Evolutionary conservation across 805 yeast species (phyloP), one percentile per base, ranked within the genome.

Genomic region (Candida maltosa): DNA sequence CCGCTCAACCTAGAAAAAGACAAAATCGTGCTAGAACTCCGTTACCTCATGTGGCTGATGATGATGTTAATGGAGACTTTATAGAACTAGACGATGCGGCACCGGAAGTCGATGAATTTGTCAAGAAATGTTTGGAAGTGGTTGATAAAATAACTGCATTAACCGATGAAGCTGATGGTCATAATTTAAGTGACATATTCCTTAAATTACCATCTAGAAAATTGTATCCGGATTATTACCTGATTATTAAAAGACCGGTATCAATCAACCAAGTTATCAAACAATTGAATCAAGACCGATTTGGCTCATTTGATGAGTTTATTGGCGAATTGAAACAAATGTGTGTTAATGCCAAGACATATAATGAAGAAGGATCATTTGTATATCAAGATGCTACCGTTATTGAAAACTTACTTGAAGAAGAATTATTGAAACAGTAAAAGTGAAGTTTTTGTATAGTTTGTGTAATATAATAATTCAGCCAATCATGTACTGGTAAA

Each of bases 191-290:
- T 5, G 70, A 64, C 20, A 51, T 64, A 11, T 89, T 89, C 62
- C 53, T 78, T 48, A 76, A 70, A 30, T 64, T 83, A 34, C 97
- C 97, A 3, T 73, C 89, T 0, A 73, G 75, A 44, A 75, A 75
- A 54, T 54, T 78, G 35, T 91, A 87, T 56, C 93, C 96, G 0
- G 97, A 91, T 58, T 91, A 91, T 56, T 91, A 83, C 53, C 64
- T 70, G 47, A 64, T 78, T 36, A 81, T 84, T 48, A 59, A 64
- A 43, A 58, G 61, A 36, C 88, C 89, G 2, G 74, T 80, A 16
- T 71, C 88, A 2, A 56, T 84, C 33, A 65, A 66, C 34, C 76
- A 69, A 44, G 62, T 83, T 35, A 65, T 62, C 39, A 78, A 75
- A 57, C 69, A 68, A 35, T 49, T 80, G 35, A 64, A 67, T 21